Base-by-base conservation (phyloP, 139 green algal genomes). In the Penium margaritaceum region DNA sequence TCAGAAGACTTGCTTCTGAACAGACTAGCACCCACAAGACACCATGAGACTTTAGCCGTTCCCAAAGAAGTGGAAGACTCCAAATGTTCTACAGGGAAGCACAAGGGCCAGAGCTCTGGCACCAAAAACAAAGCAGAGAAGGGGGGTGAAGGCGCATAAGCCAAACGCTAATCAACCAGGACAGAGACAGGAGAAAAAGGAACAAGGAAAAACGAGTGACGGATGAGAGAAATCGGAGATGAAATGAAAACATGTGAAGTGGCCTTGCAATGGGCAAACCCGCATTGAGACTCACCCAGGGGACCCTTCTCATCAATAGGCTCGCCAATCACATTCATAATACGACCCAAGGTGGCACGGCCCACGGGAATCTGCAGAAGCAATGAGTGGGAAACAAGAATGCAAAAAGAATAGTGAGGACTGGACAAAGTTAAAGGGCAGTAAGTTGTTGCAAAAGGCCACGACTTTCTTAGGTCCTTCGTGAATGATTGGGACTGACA, bases 241-340 rank as follows among this genome's bases (percentile, higher is more conserved):
- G 44, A 55, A 55, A 7, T 12, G 44, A 2, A 55, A 55, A 15
- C 3, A 55, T 27, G n/a, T 55, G 46, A 29, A 17, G 24, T n/a
- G n/a, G n/a, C n/a, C n/a, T n/a, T n/a, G n/a, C n/a, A n/a, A n/a
- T n/a, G n/a, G n/a, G n/a, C n/a, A n/a, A n/a, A n/a, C n/a, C n/a
- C n/a, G n/a, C n/a, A n/a, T n/a, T 51, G 27, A 70, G 15, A 19
- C 80, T 64, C 46, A 84, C 89, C 76, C 35, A 99, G 89, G 55
- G 95, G 95, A 35, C 95, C 95, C 39, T 84, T 86, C 85, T 99
- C 95, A 65, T 99, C 95, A 53, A 99, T 94, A 15, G 95, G 91
- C 85, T 99, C 95, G 41, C 95, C 95, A 80, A 99, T 97, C 33
- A 99, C 95, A 78, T 99, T 99, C 73, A 99, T 96, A 85, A 99